phyloP scores from a whole-genome alignment of 352 stramenopile species.

The Pythium biforme region DNA sequence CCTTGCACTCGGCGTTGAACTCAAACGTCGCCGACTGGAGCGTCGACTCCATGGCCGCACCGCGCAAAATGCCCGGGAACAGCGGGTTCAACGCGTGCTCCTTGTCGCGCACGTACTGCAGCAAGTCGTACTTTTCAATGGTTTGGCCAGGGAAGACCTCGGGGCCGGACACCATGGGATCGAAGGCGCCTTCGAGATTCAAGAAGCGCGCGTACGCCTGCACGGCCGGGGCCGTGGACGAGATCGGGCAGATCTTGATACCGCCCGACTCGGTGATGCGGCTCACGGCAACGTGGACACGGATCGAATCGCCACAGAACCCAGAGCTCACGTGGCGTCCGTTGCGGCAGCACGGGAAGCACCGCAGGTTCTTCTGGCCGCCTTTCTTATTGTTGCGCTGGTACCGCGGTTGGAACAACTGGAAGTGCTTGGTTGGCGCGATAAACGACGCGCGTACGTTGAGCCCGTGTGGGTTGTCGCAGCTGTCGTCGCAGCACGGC shows the following conservation, averaged over 20 bases:
- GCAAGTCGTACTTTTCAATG: conserved; percentile 66
- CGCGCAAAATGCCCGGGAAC: conserved; percentile 69
- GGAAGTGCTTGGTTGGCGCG: conserved; percentile 72
- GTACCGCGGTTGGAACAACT: conserved; percentile 79
- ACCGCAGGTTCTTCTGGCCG: conserved; percentile 87
- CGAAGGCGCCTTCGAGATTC: conserved; percentile 72
- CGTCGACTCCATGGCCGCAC: conserved; percentile 74
- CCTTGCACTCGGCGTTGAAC: conserved; percentile 88
- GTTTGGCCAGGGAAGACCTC: conserved; percentile 77
- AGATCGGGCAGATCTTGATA: conserved; percentile 82
- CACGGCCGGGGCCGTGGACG: conserved; percentile 57
- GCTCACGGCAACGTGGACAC: conserved; percentile 77
- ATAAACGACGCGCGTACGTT: conserved; percentile 81
- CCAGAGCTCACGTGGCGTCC: conserved; percentile 78
- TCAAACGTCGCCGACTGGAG: conserved; percentile 84
- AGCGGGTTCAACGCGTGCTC: conserved; percentile 77
- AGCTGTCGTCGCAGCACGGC: conserved; percentile 80
- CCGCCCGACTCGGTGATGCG: conserved; percentile 71
- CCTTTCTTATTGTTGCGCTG: conserved; percentile 91
- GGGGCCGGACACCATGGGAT: conserved; percentile 61
- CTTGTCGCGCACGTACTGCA: conserved; percentile 67
- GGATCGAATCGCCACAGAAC: conserved; percentile 85
- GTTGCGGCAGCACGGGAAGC: conserved; percentile 84
- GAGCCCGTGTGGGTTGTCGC: conserved; percentile 76
- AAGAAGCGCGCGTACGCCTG: conserved; percentile 70